Evolutionary conservation across 257 asterid genomes (phyloP), one percentile per base, ranked within the genome.

Genomic region (Nicotiana benthamiana): DNA sequence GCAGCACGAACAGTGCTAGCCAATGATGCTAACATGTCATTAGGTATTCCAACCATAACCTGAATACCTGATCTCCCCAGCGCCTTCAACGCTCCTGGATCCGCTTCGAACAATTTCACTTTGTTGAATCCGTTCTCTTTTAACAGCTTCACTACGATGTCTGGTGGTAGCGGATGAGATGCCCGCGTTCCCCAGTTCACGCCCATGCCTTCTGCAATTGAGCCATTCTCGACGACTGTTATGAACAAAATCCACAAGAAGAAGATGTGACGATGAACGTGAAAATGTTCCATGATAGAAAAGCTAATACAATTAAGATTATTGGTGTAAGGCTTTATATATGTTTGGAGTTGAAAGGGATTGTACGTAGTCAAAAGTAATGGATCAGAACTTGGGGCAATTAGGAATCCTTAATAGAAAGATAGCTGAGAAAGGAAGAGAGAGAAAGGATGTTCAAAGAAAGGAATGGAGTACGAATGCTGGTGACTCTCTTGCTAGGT

Each of bases 11-110:
- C 98, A 43, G 90, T 91, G 32, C 87, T 78, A 0, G 98, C 94
- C 26, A 95, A 36, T 6, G 88, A 80, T 0, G 94, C 99, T 10
- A 95, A 65, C 90, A 93, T 77, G 52, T 95, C 99, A 46, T 95
- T 95, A 8, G 99, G 97, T 15, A 95, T 95, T 16, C 99, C 99
- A 26, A 95, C 94, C 99, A 95, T 95, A 63, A 93, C 99, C 68
- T 92, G 86, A 18, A 95, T 90, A 9, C 95, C 97, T 0, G 98
- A 90, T 81, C 87, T 89, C 4, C 91, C 97, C 1, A 95, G 91
- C 27, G 97, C 97, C 80, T 62, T 75, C 88, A 93, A 9, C 1
- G 88, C 94, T 17, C 78, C 84, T 12, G 97, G 92, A 10, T 88
- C 94, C 0, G 97, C 96, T 83, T 95, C 98, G 40, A 95, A 95